phyloP scores from a whole-genome alignment of 257 asterid species.

The Jasminum sambac region DNA sequence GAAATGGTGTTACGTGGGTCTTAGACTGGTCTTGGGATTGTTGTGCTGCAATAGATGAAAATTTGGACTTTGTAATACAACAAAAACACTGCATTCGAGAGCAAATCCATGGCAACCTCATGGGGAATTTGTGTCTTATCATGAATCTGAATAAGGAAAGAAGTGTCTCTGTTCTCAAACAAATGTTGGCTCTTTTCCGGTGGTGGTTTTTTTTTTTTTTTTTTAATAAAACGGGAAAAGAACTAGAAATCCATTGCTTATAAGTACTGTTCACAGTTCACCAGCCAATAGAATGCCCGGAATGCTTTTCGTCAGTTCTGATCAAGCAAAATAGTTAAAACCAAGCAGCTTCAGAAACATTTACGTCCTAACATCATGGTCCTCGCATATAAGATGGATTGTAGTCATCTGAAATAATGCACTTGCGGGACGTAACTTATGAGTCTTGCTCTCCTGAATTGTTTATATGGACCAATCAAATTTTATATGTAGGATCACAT shows the following conservation, averaged over 20 bases:
- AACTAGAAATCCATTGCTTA: neutral
- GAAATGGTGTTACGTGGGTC: constrained; percentile 16
- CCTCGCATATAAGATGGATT: too few species aligned
- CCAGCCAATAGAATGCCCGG: neutral
- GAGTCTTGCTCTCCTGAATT: too few species aligned
- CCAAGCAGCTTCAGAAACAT: neutral
- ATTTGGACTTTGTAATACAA: constrained; percentile 13
- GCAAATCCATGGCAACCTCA: constrained; percentile 32
- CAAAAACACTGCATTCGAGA: neutral
- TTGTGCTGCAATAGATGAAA: constrained; percentile 31
- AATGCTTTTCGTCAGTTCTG: neutral
- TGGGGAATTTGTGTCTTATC: constrained; percentile 32
- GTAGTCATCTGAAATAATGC: too few species aligned
- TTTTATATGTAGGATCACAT: too few species aligned
- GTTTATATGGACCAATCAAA: too few species aligned
- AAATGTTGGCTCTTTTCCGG: neutral
- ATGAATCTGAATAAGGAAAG: constrained; percentile 15
- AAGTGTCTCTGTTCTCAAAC: neutral
- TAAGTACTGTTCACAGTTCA: neutral
- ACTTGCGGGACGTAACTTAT: too few species aligned
- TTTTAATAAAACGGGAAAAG: neutral
- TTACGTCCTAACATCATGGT: too few species aligned
- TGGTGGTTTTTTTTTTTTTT: too few species aligned
- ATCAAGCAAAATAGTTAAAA: neutral
- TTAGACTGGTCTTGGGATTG: constrained; percentile 19